A percentile compares a stretch with the other conserved stretches of the same genome.
These are phyloP conservation scores for Stagonosporopsis rhizophila DNA, from an alignment of 2,329 filamentous ascomycete genomes.

Conservation along the genomic window DNA sequence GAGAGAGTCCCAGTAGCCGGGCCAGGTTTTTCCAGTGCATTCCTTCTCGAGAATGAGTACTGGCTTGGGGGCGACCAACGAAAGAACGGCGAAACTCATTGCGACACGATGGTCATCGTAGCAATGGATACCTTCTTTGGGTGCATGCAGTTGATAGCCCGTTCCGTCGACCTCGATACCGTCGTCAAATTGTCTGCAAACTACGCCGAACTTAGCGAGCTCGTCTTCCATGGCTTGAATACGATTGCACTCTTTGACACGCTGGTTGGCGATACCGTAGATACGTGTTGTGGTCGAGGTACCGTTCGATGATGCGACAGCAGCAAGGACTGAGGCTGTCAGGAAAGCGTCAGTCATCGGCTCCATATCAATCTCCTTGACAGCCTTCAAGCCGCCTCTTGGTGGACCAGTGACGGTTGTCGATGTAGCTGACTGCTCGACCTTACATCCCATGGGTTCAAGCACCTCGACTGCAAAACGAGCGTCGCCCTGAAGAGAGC, in stretches of 20 bases:
- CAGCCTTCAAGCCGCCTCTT: conserved; percentile 72
- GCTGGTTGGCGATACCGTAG: conserved; percentile 93
- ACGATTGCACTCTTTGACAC: conserved; percentile 97
- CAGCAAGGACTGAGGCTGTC: conserved; percentile 90
- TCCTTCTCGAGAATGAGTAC: conserved; percentile 87
- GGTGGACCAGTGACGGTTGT: conserved; percentile 94
- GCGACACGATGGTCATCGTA: conserved; percentile 98
- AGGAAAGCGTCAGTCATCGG: conserved; percentile 99
- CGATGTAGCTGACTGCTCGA: conserved; percentile 82
- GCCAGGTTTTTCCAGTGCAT: conserved; percentile 97
- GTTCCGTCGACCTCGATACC: conserved; percentile 79
- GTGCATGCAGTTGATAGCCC: conserved; percentile 58
- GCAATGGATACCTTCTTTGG: conserved; percentile 77
- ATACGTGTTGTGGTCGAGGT: conserved; percentile 75
- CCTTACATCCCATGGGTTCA: conserved; percentile 89
- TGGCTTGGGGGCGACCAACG: conserved; percentile 72
- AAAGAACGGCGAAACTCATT: conserved; percentile 96
- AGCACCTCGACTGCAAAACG: conserved; percentile 91
- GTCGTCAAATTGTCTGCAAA: conserved; percentile 86
- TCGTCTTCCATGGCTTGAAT: conserved; percentile 96
- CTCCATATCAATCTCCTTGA: conserved; percentile 94
- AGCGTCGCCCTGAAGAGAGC: conserved; percentile 92
- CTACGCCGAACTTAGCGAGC: conserved; percentile 89
- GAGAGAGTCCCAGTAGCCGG: conserved; percentile 95
- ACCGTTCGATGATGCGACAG: conserved; percentile 77